Evolutionary conservation across 345 rosid species (phyloP).

Genomic region (Citrus mangshanensis): DNA sequence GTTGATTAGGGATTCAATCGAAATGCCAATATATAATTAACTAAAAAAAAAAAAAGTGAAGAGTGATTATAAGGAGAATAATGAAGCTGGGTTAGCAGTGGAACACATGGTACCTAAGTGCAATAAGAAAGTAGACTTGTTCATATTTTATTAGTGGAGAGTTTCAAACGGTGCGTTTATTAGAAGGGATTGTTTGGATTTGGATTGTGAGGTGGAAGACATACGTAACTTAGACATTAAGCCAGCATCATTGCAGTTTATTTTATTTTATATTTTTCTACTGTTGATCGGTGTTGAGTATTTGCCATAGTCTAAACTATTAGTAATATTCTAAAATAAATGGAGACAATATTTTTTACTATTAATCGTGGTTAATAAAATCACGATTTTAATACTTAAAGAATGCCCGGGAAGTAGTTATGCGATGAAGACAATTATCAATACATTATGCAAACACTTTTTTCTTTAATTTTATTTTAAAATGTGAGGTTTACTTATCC

Average conservation of each 20-base stretch:
- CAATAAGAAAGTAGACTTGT: neutral
- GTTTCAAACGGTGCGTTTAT: neutral
- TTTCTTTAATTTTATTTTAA: neutral
- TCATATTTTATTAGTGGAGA: neutral
- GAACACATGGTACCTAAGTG: neutral
- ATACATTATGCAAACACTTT: neutral
- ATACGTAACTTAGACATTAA: constrained; percentile 27
- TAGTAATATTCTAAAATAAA: neutral
- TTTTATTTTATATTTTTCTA: neutral
- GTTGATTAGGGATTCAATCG: neutral
- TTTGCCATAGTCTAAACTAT: neutral
- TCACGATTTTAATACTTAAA: neutral
- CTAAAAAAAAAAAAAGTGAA: neutral
- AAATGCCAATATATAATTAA: neutral
- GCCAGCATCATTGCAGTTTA: constrained; percentile 14
- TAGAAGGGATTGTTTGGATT: neutral
- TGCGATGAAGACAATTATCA: neutral
- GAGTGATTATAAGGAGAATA: neutral
- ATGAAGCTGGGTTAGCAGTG: neutral
- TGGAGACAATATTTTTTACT: too few species aligned
- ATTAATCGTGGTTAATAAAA: too few species aligned
- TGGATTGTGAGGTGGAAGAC: neutral
- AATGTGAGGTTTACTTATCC: neutral
- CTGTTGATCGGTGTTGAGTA: neutral
- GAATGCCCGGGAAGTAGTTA: neutral